Evolutionary conservation across 139 green algal genomes (phyloP).

Genomic region (Haematococcus lacustris): DNA sequence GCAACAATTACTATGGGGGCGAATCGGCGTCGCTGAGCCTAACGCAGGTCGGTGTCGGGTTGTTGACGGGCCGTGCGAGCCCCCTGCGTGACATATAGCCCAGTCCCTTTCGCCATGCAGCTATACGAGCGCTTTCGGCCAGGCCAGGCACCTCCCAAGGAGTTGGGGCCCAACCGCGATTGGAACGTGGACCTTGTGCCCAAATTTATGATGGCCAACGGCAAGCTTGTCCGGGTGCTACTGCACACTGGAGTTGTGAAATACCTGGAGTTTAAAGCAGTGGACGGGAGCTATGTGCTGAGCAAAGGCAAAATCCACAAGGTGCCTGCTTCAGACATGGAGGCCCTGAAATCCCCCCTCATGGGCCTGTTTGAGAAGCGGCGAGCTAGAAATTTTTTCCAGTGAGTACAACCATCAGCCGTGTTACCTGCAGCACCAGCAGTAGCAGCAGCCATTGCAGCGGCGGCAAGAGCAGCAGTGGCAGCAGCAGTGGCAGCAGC

Average conservation of each 20-base stretch:
- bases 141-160: constrained; percentile 39
- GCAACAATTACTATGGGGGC: constrained; percentile 98
- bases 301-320: constrained; percentile 86
- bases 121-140: constrained; percentile 87
- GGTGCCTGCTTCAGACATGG: constrained; percentile 87
- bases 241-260: constrained; percentile 96
- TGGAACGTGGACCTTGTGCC: constrained; percentile 98
- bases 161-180: constrained; percentile 80
- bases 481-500: not conserved
- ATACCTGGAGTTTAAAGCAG: constrained; percentile 97
- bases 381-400: constrained; percentile 87
- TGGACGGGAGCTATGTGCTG: constrained; percentile 92
- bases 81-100: no score
- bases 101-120: no score
- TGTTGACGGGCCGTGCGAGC: no score
- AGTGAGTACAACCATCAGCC: no score
- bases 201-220: constrained; percentile 99
- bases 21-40: constrained; percentile 91
- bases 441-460: no score
- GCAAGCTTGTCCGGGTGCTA: constrained; percentile 83
- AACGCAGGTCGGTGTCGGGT: constrained; percentile 82
- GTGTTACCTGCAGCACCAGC: no score
- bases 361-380: constrained; percentile 99
- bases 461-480: no score
- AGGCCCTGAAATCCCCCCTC: constrained; percentile 85